Percentiles rank a stretch among this genome's conserved stretches.
Evolutionary conservation across 1,139 yeast species (phyloP).

Genomic region (Suhomyces atakaporum): DNA sequence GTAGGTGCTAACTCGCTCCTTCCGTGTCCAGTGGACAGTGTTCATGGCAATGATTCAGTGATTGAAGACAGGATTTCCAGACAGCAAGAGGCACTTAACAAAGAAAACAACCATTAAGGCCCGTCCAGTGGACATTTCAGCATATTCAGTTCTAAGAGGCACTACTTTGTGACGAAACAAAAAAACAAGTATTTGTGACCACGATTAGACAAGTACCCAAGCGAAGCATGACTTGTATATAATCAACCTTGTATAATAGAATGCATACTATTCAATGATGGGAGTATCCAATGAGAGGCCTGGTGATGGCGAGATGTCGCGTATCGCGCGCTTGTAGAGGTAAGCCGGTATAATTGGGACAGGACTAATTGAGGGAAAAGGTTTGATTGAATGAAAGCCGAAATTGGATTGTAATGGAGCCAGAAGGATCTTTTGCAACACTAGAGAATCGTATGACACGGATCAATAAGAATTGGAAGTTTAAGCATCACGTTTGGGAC

Average conservation of each 20-base stretch:
- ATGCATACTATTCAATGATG: conserved; percentile 8
- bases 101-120: background rate
- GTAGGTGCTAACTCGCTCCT: conserved; percentile 69
- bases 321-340: background rate
- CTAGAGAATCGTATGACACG: too few relatives aligned
- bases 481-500: too few relatives aligned
- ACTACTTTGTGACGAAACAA: too few relatives aligned
- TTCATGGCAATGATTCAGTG: conserved; percentile 45
- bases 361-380: too few relatives aligned
- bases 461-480: too few relatives aligned
- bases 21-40: conserved; percentile 73
- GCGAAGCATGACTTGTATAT: conserved; percentile 2
- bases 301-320: conserved; percentile 2
- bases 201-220: too few relatives aligned
- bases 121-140: conserved; percentile 1
- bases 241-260: conserved; percentile 6
- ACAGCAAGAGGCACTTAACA: conserved; percentile 12
- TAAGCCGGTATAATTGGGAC: background rate
- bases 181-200: too few relatives aligned
- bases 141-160: conserved; percentile 1
- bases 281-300: conserved; percentile 5
- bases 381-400: too few relatives aligned
- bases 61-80: conserved; percentile 30
- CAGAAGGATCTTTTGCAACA: too few relatives aligned
- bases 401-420: too few relatives aligned